Evolutionary conservation across 2,329 filamentous ascomycete genomes (phyloP).

Genomic region (Aspergillus fructus): DNA sequence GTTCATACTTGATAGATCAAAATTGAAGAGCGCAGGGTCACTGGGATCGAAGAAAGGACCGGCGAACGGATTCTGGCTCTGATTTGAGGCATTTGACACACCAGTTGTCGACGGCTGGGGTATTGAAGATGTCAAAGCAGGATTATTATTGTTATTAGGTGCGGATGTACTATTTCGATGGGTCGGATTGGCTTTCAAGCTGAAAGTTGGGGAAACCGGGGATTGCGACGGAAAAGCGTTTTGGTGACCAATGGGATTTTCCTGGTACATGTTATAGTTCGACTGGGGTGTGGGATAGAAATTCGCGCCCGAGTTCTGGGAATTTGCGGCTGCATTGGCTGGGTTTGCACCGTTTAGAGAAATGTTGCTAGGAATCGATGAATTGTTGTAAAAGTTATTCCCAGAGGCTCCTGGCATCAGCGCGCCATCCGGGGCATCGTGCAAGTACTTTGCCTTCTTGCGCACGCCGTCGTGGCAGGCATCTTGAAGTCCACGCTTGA

Average conservation of each 20-base stretch:
- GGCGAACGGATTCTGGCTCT: conserved; percentile 47
- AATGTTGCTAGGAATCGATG: conserved; percentile 32
- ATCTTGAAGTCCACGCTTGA: conserved; percentile 88
- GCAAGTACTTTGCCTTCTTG: conserved; percentile 98
- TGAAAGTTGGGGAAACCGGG: conserved; percentile 72
- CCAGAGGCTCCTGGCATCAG: conserved; percentile 80
- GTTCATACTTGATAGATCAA: conserved; percentile 88
- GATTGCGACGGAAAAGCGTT: conserved; percentile 63
- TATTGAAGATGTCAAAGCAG: conserved; percentile 35
- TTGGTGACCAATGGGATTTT: conserved; percentile 42
- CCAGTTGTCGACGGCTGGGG: conserved; percentile 51
- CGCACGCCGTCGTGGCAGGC: conserved; percentile 93
- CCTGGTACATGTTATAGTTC: conserved; percentile 49
- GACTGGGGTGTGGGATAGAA: conserved; percentile 38
- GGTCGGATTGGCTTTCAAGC: conserved; percentile 47
- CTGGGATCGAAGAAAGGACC: conserved; percentile 78
- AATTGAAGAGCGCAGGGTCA: conserved; percentile 91
- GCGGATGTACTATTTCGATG: conserved; percentile 30
- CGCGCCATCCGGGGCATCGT: conserved; percentile 89
- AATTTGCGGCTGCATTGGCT: conserved; percentile 23
- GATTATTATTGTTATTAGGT: conserved; percentile 3
- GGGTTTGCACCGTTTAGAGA: conserved; percentile 33
- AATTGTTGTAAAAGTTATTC: conserved; percentile 51
- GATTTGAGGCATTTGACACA: conserved; percentile 48
- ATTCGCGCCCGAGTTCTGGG: conserved; percentile 27